Evolutionary conservation across 179 eudicot genomes (phyloP), one percentile per base, ranked within the genome.

Genomic region (Drosera spatulata): DNA sequence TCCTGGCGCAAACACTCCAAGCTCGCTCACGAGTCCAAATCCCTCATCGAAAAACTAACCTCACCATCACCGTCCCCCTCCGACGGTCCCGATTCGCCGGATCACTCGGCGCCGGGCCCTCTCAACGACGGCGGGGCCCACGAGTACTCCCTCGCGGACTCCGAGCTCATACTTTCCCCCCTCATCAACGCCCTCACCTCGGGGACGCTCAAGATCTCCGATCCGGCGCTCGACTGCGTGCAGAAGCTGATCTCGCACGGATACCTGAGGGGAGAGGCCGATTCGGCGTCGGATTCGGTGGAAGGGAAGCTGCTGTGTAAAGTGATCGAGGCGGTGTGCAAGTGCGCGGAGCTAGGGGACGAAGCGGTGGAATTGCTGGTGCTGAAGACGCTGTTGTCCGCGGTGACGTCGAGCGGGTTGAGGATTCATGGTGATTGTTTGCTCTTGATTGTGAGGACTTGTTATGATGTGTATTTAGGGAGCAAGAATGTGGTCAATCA

Each of bases 401-500:
- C 88, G 3, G 96, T 93, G 2, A 89, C 96, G 10, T 89, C 96
- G 15, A 72, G 80, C 8, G 75, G 81, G 37, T 61, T 93, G 22
- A 66, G 99, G 33, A 84, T 89, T 33, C 93, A 84, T 33, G 99
- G 99, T 0, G 99, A 93, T 71, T 86, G 90, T 37, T 79, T 93
- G 79, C 60, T 93, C 65, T 85, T 75, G 58, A 77, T 86, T 47
- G 91, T 93, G 2, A 66, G 95, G 70, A 93, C 97, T 51, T 84
- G 88, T 60, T 91, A 91, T 55, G 96, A 91, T 70, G 67, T 91
- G 4, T 88, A 85, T 61, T 64, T 91, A 61, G 90, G 71, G 46
- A 88, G 95, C 68, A 85, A 80, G 76, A 89, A 82, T 73, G 82
- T 77, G 69, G 97, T 93, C 71, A 93, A 93, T 78, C 99, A 93